These are phyloP conservation scores for Pichia rugopelliculosa DNA, from an alignment of 805 yeast genomes.

Conservation along the genomic window DNA sequence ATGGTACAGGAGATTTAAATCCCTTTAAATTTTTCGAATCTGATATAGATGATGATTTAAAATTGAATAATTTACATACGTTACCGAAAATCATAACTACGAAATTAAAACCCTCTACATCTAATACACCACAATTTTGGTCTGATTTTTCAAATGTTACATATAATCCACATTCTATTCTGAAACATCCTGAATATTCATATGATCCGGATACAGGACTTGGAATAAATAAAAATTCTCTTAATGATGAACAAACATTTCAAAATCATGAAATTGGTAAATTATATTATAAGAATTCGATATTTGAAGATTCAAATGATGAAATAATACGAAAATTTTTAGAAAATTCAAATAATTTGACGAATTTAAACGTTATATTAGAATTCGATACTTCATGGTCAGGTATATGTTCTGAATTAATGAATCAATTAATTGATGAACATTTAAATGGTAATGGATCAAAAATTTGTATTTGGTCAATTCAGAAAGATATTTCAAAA, in stretches of 20 bases:
- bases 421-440: slow-evolving; percentile 24
- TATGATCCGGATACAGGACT: slow-evolving; percentile 31
- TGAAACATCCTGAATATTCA: slow-evolving; percentile 54
- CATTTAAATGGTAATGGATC: slow-evolving; percentile 11
- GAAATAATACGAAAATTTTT: slow-evolving; percentile 49
- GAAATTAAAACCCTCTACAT: too few relatives aligned
- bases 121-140: slow-evolving; percentile 69
- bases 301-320: slow-evolving; percentile 43
- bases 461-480: slow-evolving; percentile 9
- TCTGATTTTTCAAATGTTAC: slow-evolving; percentile 68
- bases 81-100: slow-evolving; percentile 53
- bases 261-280: slow-evolving; percentile 46
- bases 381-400: slow-evolving; percentile 84
- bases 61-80: slow-evolving; percentile 11
- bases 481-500: neutral
- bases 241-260: slow-evolving; percentile 32
- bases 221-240: slow-evolving; percentile 20
- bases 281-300: neutral
- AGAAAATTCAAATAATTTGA: slow-evolving; percentile 69
- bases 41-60: slow-evolving; percentile 12
- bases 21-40: slow-evolving; percentile 39
- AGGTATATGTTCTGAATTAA: slow-evolving; percentile 51
- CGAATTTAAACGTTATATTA: slow-evolving; percentile 61
- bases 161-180: slow-evolving; percentile 52
- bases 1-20: slow-evolving; percentile 68